A percentile compares a stretch with the other conserved stretches of the same genome.
phyloP scores from a whole-genome alignment of 169 alveolate species.

The Perkinsus olseni region DNA sequence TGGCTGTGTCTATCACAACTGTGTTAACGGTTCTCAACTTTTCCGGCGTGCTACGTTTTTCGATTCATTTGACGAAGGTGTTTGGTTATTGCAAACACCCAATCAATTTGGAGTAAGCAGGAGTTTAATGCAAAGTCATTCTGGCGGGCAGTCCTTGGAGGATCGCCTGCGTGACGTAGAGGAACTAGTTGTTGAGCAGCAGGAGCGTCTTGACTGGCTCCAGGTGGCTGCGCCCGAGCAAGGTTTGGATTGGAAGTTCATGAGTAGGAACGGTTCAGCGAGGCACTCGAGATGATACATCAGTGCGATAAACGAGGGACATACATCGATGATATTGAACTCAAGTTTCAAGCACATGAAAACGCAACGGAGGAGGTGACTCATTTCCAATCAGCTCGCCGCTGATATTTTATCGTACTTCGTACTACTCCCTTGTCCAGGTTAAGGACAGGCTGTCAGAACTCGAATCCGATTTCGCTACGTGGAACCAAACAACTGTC shows the following conservation, averaged over 20 bases:
- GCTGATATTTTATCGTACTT: background rate
- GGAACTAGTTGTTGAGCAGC: background rate
- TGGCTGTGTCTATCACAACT: too few relatives aligned
- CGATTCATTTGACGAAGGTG: too few relatives aligned
- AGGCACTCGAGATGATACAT: background rate
- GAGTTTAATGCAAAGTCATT: too few relatives aligned
- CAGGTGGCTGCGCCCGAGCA: background rate
- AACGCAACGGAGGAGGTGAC: background rate
- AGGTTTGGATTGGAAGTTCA: background rate
- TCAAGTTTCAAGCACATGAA: background rate
- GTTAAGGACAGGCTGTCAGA: background rate
- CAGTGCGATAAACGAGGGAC: background rate
- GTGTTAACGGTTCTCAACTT: too few relatives aligned
- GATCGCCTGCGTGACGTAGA: background rate
- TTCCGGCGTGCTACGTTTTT: too few relatives aligned
- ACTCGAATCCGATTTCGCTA: background rate
- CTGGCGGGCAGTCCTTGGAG: background rate
- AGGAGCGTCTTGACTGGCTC: background rate
- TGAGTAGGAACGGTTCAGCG: background rate
- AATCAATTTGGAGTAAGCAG: too few relatives aligned
- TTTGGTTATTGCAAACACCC: too few relatives aligned
- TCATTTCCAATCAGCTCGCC: too few relatives aligned
- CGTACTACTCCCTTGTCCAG: background rate
- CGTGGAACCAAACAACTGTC: background rate
- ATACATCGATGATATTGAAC: background rate